phyloP scores from a whole-genome alignment of 1,139 yeast genomes.

The Debaryomycetaceae sp. region DNA sequence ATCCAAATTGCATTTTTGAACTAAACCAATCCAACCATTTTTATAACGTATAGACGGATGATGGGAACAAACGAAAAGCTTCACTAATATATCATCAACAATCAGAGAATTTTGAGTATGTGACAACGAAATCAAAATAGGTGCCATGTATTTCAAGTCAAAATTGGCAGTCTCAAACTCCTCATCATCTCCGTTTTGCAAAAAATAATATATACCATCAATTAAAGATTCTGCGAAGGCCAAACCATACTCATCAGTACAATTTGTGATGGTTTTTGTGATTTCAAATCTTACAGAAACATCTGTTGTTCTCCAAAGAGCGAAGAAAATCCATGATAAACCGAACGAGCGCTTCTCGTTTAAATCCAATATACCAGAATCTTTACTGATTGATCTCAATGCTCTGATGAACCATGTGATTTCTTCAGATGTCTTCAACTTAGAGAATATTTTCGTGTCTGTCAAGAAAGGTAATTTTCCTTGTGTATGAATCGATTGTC shows the following conservation, averaged over 20 bases:
- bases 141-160: conserved; percentile 27
- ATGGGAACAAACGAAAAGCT: conserved; percentile 56
- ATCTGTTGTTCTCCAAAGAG: background rate
- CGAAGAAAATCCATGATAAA: conserved; percentile 2
- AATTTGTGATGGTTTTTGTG: conserved; percentile 1
- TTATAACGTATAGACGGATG: conserved; percentile 40
- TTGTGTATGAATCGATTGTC: conserved; percentile 21
- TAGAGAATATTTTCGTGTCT: conserved; percentile 47
- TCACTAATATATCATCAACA: conserved; percentile 29
- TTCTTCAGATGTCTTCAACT: conserved; percentile 43
- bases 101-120: conserved; percentile 23
- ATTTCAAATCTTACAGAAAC: background rate
- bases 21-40: conserved; percentile 79
- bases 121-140: conserved; percentile 46
- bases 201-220: conserved; percentile 12
- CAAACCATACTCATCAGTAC: conserved; percentile 18
- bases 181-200: conserved; percentile 16
- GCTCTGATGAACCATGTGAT: conserved; percentile 53
- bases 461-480: conserved; percentile 46
- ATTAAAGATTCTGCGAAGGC: conserved; percentile 14
- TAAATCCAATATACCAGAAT: background rate
- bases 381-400: conserved; percentile 17
- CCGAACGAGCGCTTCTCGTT: background rate
- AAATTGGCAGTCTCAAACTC: conserved; percentile 15
- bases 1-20: conserved; percentile 59